phyloP scores from a whole-genome alignment of 2,329 filamentous ascomycete genomes.

The Fusarium transvaalense region DNA sequence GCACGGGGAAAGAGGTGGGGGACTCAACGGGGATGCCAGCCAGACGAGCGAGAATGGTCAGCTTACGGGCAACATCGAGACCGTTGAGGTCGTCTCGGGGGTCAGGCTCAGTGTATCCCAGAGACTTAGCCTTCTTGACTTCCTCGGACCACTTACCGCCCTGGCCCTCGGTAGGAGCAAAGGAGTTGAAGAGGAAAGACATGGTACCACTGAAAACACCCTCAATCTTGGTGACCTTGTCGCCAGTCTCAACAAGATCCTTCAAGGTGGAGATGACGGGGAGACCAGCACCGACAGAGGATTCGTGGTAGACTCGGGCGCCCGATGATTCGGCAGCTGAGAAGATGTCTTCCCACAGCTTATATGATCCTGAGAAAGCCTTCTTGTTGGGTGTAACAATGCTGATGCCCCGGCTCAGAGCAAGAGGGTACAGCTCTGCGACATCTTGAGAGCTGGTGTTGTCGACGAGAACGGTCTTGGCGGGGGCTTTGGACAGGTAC shows the following conservation, averaged over 20 bases:
- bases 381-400: slow-evolving; percentile 99
- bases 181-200: slow-evolving; percentile 98
- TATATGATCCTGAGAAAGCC: slow-evolving; percentile 85
- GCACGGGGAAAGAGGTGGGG: slow-evolving; percentile 90
- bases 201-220: slow-evolving; percentile 98
- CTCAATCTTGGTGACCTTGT: slow-evolving; percentile 91
- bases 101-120: slow-evolving; percentile 93
- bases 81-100: slow-evolving; percentile 89
- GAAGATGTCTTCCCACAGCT: slow-evolving; percentile 91
- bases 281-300: slow-evolving; percentile 91
- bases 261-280: slow-evolving; percentile 94
- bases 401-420: slow-evolving; percentile 85
- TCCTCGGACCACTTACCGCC: slow-evolving; percentile 91
- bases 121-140: slow-evolving; percentile 89
- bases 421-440: slow-evolving; percentile 83
- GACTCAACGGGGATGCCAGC: slow-evolving; percentile 84
- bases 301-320: slow-evolving; percentile 94
- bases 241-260: slow-evolving; percentile 94
- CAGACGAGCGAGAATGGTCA: slow-evolving; percentile 92
- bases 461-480: slow-evolving; percentile 87
- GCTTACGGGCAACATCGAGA: slow-evolving; percentile 91
- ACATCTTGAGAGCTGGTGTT: slow-evolving; percentile 94
- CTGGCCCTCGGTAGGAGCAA: slow-evolving; percentile 80
- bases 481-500: slow-evolving; percentile 82
- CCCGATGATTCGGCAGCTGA: slow-evolving; percentile 75